Conservation (phyloP, 2,329 filamentous ascomycete species). For the Lojkania enalia region DNA sequence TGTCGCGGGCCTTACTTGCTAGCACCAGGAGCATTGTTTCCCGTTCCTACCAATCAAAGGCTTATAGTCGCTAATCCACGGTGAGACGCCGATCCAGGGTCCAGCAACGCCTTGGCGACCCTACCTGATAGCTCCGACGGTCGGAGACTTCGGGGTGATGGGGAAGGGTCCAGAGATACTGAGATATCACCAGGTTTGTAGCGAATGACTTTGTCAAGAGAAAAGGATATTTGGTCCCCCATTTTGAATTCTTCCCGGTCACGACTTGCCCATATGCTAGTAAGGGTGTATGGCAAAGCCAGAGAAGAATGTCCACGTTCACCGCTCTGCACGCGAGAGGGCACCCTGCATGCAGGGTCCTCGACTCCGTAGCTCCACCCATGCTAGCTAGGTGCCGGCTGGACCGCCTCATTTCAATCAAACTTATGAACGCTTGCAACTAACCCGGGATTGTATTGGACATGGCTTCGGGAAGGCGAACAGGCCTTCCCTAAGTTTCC, state of each 20-base stretch:
- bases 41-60: not conserved
- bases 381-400: conserved; percentile 11
- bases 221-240: no score
- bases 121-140: not conserved
- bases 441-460: conserved; percentile 30
- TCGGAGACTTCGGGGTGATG: not conserved
- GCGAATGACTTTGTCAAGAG: no score
- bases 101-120: not conserved
- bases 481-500: conserved; percentile 14
- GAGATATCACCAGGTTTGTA: no score
- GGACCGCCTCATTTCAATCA: conserved; percentile 23
- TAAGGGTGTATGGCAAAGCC: not conserved
- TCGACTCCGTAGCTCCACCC: not conserved
- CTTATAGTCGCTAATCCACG: not conserved
- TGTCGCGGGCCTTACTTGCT: conserved; percentile 4
- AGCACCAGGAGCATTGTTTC: not conserved
- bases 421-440: conserved; percentile 29
- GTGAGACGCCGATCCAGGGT: conserved; percentile 1
- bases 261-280: no score
- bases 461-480: conserved; percentile 14
- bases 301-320: conserved; percentile 10
- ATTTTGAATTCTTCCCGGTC: no score
- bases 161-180: no score
- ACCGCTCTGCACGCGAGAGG: conserved; percentile 6
- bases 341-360: conserved; percentile 1